Conservation (phyloP, 805 yeast genomes). For the Kodamaea kakaduensis region DNA sequence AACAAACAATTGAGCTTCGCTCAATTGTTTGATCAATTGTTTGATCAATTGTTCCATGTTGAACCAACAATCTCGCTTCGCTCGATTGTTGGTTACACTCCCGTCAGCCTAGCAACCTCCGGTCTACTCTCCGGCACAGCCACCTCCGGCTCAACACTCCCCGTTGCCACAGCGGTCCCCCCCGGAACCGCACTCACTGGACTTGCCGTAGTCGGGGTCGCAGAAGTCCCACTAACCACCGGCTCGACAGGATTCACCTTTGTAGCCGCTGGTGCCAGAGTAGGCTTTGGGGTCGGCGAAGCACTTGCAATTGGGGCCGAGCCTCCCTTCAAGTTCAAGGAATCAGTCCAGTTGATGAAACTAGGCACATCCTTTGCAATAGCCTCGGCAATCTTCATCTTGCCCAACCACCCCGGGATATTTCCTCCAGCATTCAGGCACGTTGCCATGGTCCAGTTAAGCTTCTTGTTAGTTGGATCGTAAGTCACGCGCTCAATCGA, state of each 20-base stretch:
- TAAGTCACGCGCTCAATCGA: slow-evolving; percentile 32
- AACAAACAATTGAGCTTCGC: no score
- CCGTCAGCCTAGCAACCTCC: not conserved
- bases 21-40: no score
- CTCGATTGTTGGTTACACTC: no score
- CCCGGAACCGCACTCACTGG: not conserved
- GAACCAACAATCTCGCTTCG: no score
- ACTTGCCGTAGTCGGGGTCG: not conserved
- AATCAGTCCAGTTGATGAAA: slow-evolving; percentile 29
- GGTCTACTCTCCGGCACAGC: not conserved
- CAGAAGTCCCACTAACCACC: no score
- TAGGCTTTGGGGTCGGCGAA: slow-evolving; percentile 5
- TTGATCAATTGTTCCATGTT: no score
- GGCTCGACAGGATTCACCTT: slow-evolving; percentile 1
- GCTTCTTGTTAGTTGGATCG: slow-evolving; percentile 15
- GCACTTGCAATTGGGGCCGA: slow-evolving; percentile 7
- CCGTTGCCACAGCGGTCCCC: not conserved
- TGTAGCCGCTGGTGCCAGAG: slow-evolving; percentile 3
- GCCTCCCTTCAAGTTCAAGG: slow-evolving; percentile 4
- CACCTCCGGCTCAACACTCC: no score
- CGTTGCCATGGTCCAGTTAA: slow-evolving; percentile 39
- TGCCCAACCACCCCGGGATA: slow-evolving; percentile 36
- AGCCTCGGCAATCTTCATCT: slow-evolving; percentile 27
- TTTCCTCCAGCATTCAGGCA: slow-evolving; percentile 37
- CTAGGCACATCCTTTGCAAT: slow-evolving; percentile 40